Conservation (phyloP, 805 yeast genomes). For the Blastobotrys parvus region DNA sequence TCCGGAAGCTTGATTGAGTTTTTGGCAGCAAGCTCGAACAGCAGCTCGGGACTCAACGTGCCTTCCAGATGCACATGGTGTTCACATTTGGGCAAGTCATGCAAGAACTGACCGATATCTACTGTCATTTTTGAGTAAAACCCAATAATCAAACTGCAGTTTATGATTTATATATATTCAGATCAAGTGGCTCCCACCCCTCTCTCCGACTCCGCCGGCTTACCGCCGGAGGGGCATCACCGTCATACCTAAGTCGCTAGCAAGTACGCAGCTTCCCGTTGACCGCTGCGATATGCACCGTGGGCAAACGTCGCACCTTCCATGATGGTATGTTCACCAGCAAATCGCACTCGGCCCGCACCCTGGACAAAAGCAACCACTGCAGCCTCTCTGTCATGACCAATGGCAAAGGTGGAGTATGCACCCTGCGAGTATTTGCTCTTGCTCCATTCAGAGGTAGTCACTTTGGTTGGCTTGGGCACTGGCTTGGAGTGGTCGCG, state of each 20-base stretch:
- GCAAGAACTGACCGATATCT: constrained; percentile 35
- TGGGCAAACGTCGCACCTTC: constrained; percentile 88
- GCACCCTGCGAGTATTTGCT: constrained; percentile 70
- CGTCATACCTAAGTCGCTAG: neutral
- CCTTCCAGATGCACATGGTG: constrained; percentile 84
- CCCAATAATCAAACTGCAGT: neutral
- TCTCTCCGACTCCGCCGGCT: neutral
- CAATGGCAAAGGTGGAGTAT: constrained; percentile 57
- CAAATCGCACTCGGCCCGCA: constrained; percentile 52
- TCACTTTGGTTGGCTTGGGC: constrained; percentile 33
- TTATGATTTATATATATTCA: too few species aligned
- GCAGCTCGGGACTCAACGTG: constrained; percentile 65
- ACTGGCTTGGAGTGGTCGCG: constrained; percentile 20
- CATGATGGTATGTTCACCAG: constrained; percentile 79
- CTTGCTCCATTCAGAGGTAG: constrained; percentile 53
- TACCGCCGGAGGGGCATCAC: neutral
- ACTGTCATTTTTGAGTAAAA: constrained; percentile 25
- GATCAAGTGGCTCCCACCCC: too few species aligned
- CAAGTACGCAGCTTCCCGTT: constrained; percentile 36
- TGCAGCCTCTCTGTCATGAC: constrained; percentile 60
- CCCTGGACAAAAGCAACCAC: constrained; percentile 55
- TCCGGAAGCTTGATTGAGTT: constrained; percentile 54
- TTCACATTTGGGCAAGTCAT: constrained; percentile 77
- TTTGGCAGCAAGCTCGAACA: constrained; percentile 61
- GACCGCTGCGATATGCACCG: constrained; percentile 78